Base-by-base conservation (phyloP, 1,284 basidiomycete species). In the Cutaneotrichosporon dermatis region DNA sequence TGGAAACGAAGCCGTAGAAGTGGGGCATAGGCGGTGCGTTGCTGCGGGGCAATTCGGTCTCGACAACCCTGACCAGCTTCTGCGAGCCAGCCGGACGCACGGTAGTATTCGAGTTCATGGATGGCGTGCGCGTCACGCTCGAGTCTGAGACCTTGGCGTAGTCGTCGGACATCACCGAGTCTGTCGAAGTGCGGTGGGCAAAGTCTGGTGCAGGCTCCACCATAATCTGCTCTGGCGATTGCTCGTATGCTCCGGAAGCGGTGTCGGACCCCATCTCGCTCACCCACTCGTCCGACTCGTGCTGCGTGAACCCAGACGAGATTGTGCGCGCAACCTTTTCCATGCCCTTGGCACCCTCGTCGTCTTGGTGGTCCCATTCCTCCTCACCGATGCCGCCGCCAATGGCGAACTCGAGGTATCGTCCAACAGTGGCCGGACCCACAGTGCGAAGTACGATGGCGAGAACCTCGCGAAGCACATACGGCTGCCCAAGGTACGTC, bases 391-490 rank as follows among this genome's bases (percentile, higher is more conserved):
- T 84, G 4, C 87, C 84, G 37, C 82, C 83, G 9, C 93, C 93
- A 6, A 87, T 82, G 0, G 92, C 88, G 73, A 95, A 96, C 56
- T 85, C 81, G 48, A 96, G 84, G 74, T 95, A 96, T 12, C 83
- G 83, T 0, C 85, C 72, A 40, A 89, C 85, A 0, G 92, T 94
- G 61, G 82, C 83, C 0, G 92, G 92, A 0, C 90, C 88, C 44
- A 95, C 81, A 0, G 89, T 89, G 60, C 81, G 83, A 33, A 93
- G 80, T 25, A 95, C 84, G 53, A 85, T 80, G 0, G 84, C 81
- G 25, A 94, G 80, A 0, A 89, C 87, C 65, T 90, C 86, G 1
- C 88, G 83, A 25, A 89, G 85, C 34, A 93, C 75, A 10, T 85
- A 82, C 0, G 89, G 88, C 33, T 94, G 88, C 44, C 88, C 88